Base-by-base conservation (phyloP, 2,329 filamentous ascomycete genomes). In the Epichloe aotearoae region DNA sequence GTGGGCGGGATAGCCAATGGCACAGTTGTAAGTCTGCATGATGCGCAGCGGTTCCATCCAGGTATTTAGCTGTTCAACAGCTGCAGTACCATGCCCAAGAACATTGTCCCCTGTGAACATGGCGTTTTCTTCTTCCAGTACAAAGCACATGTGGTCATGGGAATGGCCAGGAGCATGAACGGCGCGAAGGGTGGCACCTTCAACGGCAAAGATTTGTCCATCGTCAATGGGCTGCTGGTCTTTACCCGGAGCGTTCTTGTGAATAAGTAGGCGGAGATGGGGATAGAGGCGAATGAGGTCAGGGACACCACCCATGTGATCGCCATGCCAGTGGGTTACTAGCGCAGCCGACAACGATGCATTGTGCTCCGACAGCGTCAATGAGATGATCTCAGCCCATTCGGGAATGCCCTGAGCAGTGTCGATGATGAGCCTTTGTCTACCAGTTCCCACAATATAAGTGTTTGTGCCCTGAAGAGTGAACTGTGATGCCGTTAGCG, bases 71-170 rank as follows among this genome's bases (percentile, higher is more conserved):
- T 87, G 77, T 62, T 87, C 83, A 54, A 86, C 88, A 0, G 87
- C 84, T 6, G 79, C 79, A 3, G 83, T 87, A 4, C 84, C 84
- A 51, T 88, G 83, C 3, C 84, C 84, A 1, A 88, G 71, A 5
- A 88, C 80, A 58, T 86, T 88, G 64, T 88, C 84, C 3, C 81
- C 84, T 0, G 83, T 87, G 64, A 88, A 86, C 62, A 88, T 74
- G 15, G 82, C 79, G 54, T 80, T 72, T 57, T 86, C 80, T 58
- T 86, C 82, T 14, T 59, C 60, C 48, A 82, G 74, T 2, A 85
- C 62, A 17, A 86, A 66, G 8, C 61, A 78, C 75, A 85, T 81
- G 66, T 89, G 85, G 60, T 89, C 84, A 2, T 68, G 68, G 1
- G 85, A 80, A 64, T 90, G 85, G 0, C 86, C 85, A 0, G 85